phyloP scores from a whole-genome alignment of 257 asterid genomes.

The Jasminum sambac region DNA sequence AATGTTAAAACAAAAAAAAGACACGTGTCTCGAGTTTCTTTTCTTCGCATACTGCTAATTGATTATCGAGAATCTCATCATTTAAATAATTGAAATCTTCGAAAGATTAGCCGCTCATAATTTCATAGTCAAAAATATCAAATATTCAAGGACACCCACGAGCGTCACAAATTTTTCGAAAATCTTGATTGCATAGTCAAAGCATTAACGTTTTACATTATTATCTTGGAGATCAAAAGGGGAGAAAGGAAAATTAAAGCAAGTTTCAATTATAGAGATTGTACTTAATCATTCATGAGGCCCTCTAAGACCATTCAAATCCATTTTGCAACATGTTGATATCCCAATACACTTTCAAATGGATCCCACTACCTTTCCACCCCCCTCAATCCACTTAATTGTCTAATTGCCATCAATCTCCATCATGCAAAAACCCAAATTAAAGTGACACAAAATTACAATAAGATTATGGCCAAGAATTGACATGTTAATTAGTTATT shows the following conservation, averaged over 20 bases:
- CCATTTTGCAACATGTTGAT: slow-evolving; percentile 39
- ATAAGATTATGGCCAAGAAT: neutral
- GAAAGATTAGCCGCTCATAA: too few species aligned
- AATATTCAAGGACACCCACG: too few species aligned
- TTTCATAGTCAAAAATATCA: too few species aligned
- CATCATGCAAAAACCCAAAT: slow-evolving; percentile 30
- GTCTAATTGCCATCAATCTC: neutral
- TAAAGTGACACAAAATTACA: slow-evolving; percentile 10
- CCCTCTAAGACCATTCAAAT: slow-evolving; percentile 35
- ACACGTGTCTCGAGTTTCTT: too few species aligned
- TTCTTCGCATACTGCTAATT: too few species aligned
- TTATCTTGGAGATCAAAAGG: slow-evolving; percentile 21
- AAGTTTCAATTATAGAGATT: slow-evolving; percentile 31
- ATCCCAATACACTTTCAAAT: slow-evolving; percentile 36
- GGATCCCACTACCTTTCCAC: slow-evolving; percentile 43
- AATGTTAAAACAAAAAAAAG: too few species aligned
- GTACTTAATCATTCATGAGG: slow-evolving; percentile 29
- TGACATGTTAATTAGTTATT: slow-evolving; percentile 39
- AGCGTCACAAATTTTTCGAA: too few species aligned
- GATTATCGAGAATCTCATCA: too few species aligned
- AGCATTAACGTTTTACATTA: slow-evolving; percentile 34
- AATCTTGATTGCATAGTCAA: slow-evolving; percentile 39
- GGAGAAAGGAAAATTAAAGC: slow-evolving; percentile 11
- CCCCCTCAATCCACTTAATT: slow-evolving; percentile 11
- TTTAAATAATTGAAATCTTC: too few species aligned